Percentiles rank a stretch among this genome's conserved stretches.
These are phyloP conservation scores for Chamaecrista fasciculata DNA, from an alignment of 306 rosid species.

Conservation along the genomic window DNA sequence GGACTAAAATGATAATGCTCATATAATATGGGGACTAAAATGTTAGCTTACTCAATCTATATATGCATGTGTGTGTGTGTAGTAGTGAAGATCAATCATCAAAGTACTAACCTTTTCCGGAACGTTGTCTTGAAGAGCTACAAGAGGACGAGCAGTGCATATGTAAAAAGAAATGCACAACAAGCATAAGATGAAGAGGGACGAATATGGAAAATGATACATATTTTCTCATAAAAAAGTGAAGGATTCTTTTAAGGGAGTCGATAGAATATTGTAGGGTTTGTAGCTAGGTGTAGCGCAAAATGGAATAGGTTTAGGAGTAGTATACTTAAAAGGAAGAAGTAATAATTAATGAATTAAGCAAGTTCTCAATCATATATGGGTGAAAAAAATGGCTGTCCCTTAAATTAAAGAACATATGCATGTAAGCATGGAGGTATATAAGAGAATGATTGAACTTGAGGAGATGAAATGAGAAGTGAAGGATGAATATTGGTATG, in stretches of 20 bases:
- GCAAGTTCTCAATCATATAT: neutral
- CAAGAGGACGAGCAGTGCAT: slow-evolving; percentile 45
- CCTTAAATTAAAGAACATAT: neutral
- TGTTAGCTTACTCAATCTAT: too few relatives aligned
- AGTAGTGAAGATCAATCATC: too few relatives aligned
- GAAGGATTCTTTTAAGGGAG: neutral
- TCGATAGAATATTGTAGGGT: neutral
- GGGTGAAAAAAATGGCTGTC: neutral
- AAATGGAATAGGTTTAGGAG: too few relatives aligned
- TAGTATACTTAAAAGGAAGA: neutral
- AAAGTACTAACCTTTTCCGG: slow-evolving; percentile 36
- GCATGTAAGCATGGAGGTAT: neutral
- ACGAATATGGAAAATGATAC: slow-evolving; percentile 18
- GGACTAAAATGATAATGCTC: too few relatives aligned
- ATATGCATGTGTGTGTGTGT: neutral
- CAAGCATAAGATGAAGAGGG: slow-evolving; percentile 28
- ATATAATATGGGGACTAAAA: too few relatives aligned
- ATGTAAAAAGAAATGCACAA: slow-evolving; percentile 38
- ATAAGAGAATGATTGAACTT: neutral
- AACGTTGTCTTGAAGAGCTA: slow-evolving; percentile 8
- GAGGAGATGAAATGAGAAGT: slow-evolving; percentile 1
- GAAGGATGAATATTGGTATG: too few relatives aligned
- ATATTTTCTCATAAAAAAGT: neutral
- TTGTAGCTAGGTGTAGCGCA: neutral
- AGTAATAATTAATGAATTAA: too few relatives aligned